phyloP scores from a whole-genome alignment of 768 basidiomycete species.

The Lactarius psammicola region DNA sequence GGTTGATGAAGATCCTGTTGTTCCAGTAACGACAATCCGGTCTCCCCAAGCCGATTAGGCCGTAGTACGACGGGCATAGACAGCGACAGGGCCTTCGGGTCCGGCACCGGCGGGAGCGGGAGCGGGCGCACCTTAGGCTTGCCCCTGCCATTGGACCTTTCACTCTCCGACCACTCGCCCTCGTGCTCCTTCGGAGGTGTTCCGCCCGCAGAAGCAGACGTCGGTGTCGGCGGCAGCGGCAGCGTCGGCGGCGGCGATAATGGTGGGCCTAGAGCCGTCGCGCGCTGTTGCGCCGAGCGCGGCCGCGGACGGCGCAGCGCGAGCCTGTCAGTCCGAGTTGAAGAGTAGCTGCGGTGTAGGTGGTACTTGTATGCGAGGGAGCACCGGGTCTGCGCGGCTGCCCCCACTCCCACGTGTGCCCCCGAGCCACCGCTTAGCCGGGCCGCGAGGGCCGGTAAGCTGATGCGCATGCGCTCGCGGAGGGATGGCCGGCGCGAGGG shows the following conservation, averaged over 20 bases:
- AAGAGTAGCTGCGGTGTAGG: neutral
- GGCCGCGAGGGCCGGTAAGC: neutral
- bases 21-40: neutral
- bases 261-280: neutral
- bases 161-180: neutral
- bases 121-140: constrained; percentile 2
- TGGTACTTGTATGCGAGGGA: neutral
- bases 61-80: neutral
- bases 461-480: constrained; percentile 4
- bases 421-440: neutral
- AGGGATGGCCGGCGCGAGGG: neutral
- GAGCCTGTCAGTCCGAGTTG: constrained; percentile 20
- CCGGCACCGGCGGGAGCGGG: neutral
- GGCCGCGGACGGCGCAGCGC: constrained; percentile 6
- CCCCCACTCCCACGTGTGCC: neutral
- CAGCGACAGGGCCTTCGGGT: neutral
- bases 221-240: neutral
- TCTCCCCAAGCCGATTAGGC: constrained; percentile 8
- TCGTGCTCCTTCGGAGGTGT: neutral
- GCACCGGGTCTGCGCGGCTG: constrained; percentile 18
- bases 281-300: neutral
- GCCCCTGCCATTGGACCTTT: neutral
- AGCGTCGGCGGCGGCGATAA: neutral
- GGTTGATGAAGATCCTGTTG: no score
- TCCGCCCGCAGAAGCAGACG: neutral